A percentile compares a stretch with the other conserved stretches of the same genome.
Conservation (phyloP, 176 grass and related monocot species). For the Eragrostis nindensis region DNA sequence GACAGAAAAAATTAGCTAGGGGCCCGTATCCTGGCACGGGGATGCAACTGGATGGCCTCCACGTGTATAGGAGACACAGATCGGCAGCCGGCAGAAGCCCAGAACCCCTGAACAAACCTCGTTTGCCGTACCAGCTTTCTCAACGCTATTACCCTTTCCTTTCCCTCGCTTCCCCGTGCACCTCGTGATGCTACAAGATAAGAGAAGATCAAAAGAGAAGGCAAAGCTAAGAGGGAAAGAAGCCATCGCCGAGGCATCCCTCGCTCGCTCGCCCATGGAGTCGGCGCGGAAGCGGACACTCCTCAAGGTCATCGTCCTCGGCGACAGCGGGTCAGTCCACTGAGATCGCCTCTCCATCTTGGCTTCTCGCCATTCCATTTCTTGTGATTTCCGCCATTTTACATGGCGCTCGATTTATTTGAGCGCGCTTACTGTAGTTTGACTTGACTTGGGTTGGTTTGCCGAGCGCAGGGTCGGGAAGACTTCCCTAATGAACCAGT, state of each 20-base stretch:
- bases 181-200: slow-evolving; percentile 56
- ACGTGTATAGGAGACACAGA: too few relatives aligned
- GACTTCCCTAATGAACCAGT: slow-evolving; percentile 99
- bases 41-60: too few relatives aligned
- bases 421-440: background rate
- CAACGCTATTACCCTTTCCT: background rate
- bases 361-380: background rate
- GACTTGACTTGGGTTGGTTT: slow-evolving; percentile 15
- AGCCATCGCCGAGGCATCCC: background rate
- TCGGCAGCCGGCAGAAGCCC: too few relatives aligned
- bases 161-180: slow-evolving; percentile 43
- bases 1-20: too few relatives aligned
- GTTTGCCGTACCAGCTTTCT: background rate
- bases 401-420: background rate
- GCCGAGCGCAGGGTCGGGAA: slow-evolving; percentile 72
- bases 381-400: background rate
- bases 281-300: slow-evolving; percentile 58
- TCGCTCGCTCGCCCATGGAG: slow-evolving; percentile 22
- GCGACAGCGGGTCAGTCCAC: slow-evolving; percentile 60
- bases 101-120: slow-evolving; percentile 6
- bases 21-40: too few relatives aligned
- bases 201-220: background rate
- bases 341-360: background rate
- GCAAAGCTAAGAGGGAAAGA: background rate
- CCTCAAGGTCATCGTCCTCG: slow-evolving; percentile 75